Evolutionary conservation across 805 yeast genomes (phyloP).

Genomic region (Lipomyces lipofer): DNA sequence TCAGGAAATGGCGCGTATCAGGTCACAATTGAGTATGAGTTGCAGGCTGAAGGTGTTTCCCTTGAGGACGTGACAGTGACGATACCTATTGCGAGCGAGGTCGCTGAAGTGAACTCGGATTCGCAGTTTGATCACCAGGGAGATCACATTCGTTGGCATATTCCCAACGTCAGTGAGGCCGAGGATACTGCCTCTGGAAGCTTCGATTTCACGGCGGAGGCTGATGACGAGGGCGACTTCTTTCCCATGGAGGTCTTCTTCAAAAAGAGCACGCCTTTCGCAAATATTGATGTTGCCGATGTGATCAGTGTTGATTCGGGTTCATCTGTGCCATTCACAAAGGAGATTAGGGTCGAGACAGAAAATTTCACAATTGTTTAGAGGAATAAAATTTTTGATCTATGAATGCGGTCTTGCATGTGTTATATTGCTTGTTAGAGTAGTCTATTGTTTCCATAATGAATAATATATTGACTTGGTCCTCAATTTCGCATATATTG

Average conservation of each 20-base stretch:
- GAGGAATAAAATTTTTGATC: background rate
- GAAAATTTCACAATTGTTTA: constrained; percentile 42
- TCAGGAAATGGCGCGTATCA: constrained; percentile 61
- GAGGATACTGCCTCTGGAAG: constrained; percentile 58
- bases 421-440: no score
- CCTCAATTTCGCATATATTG: no score
- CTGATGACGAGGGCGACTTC: constrained; percentile 73
- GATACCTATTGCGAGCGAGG: constrained; percentile 67
- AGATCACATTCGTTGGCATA: constrained; percentile 68
- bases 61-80: constrained; percentile 56
- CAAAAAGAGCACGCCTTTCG: constrained; percentile 53
- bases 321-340: constrained; percentile 68
- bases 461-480: no score
- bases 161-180: constrained; percentile 55
- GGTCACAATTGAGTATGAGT: constrained; percentile 87
- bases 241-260: constrained; percentile 85
- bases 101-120: constrained; percentile 50
- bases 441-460: no score
- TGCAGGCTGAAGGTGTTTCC: constrained; percentile 50
- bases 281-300: constrained; percentile 63
- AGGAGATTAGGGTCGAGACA: constrained; percentile 42
- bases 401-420: background rate
- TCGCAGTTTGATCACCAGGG: constrained; percentile 52
- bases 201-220: constrained; percentile 75
- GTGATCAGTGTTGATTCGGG: constrained; percentile 50